phyloP scores from a whole-genome alignment of 441 rosid species.

The Oxalis stricta region DNA sequence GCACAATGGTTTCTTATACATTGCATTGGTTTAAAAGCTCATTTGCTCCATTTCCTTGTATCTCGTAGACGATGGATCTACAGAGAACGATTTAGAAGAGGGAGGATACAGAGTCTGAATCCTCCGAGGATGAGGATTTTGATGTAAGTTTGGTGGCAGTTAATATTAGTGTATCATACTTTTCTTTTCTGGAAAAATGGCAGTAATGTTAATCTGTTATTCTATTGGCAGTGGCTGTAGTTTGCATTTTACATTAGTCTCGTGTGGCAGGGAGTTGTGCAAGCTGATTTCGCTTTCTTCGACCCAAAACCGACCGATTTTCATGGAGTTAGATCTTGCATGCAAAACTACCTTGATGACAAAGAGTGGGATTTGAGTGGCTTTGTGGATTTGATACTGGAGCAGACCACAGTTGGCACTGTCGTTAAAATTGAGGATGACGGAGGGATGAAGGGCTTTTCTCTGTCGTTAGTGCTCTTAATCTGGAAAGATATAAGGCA shows the following conservation, averaged over 20 bases:
- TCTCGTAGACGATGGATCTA: constrained; percentile 18
- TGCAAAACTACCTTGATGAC: constrained; percentile 53
- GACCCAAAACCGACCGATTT: constrained; percentile 75
- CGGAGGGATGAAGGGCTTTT: constrained; percentile 48
- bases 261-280: constrained; percentile 42
- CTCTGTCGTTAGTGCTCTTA: constrained; percentile 51
- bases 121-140: constrained; percentile 58
- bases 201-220: too few species aligned
- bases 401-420: constrained; percentile 73
- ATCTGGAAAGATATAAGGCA: constrained; percentile 70
- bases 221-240: too few species aligned
- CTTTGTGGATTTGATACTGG: constrained; percentile 70
- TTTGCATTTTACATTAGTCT: neutral
- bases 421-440: constrained; percentile 71
- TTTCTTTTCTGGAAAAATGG: too few species aligned
- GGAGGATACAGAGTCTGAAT: constrained; percentile 17
- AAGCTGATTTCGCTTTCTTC: constrained; percentile 83
- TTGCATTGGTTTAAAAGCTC: constrained; percentile 1
- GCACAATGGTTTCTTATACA: neutral
- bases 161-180: neutral
- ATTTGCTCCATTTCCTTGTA: neutral
- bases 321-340: constrained; percentile 53
- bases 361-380: constrained; percentile 78
- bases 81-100: constrained; percentile 9
- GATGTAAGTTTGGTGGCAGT: constrained; percentile 21